Percentiles rank a stretch among this genome's conserved stretches.
These are phyloP conservation scores for Cyberlindnera euphorbiiphila DNA, from an alignment of 805 yeast species.

Conservation along the genomic window DNA sequence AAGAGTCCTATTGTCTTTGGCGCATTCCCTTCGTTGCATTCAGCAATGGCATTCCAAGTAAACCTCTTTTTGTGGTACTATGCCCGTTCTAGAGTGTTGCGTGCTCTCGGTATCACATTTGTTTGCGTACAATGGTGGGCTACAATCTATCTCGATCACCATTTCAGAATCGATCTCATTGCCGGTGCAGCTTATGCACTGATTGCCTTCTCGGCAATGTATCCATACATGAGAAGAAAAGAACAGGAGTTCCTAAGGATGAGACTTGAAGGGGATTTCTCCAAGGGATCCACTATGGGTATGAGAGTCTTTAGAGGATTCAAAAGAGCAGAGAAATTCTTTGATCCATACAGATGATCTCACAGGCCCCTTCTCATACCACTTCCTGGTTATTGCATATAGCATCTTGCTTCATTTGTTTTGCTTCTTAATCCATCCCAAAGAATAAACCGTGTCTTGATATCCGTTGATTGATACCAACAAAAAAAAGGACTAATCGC, in stretches of 20 bases:
- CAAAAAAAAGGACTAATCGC: too few species aligned
- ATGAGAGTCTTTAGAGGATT: slow-evolving; percentile 55
- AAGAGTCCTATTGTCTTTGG: slow-evolving; percentile 69
- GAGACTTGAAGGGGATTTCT: slow-evolving; percentile 35
- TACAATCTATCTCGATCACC: slow-evolving; percentile 69
- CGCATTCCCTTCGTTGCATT: slow-evolving; percentile 58
- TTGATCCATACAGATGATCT: slow-evolving; percentile 44
- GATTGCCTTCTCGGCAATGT: slow-evolving; percentile 38
- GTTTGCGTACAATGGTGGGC: slow-evolving; percentile 70
- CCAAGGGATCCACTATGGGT: slow-evolving; percentile 52
- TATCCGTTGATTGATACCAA: too few species aligned
- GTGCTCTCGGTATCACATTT: slow-evolving; percentile 37
- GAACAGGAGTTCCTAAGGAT: slow-evolving; percentile 26
- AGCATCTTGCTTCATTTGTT: too few species aligned
- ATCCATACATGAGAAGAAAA: slow-evolving; percentile 35
- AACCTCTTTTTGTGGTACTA: slow-evolving; percentile 39
- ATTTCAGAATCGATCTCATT: slow-evolving; percentile 60
- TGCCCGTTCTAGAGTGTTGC: slow-evolving; percentile 29
- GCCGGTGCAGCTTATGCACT: slow-evolving; percentile 53
- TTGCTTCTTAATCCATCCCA: too few species aligned
- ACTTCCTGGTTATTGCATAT: not conserved
- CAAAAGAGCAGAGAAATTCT: slow-evolving; percentile 43
- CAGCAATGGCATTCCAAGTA: slow-evolving; percentile 57
- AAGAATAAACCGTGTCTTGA: too few species aligned
- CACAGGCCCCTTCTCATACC: not conserved